A percentile compares a stretch with the other conserved stretches of the same genome.
Conservation (phyloP, 352 stramenopile genomes). For the Phytophthora melonis region DNA sequence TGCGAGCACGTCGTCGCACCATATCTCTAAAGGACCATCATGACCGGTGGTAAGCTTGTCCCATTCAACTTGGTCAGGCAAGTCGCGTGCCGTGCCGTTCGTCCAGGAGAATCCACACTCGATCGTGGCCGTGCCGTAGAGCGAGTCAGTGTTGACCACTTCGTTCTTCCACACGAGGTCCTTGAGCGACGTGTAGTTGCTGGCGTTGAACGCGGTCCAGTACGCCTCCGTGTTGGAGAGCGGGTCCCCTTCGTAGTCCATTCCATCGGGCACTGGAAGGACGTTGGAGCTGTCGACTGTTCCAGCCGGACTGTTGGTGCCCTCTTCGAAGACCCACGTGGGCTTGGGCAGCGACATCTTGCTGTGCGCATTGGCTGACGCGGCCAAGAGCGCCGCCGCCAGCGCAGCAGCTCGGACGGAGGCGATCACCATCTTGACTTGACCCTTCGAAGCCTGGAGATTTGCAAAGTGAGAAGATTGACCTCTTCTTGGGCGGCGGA, state of each 20-base stretch:
- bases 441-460: constrained; percentile 6
- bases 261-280: constrained; percentile 32
- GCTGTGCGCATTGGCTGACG: constrained; percentile 33
- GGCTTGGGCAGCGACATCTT: constrained; percentile 46
- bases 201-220: constrained; percentile 48
- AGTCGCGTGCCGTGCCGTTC: constrained; percentile 39
- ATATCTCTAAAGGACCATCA: constrained; percentile 61
- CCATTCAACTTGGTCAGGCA: constrained; percentile 53
- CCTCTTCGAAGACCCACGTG: constrained; percentile 41
- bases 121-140: constrained; percentile 38
- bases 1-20: constrained; percentile 53
- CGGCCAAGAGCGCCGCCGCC: constrained; percentile 20
- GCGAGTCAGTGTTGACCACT: constrained; percentile 43
- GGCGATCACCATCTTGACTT: constrained; percentile 18
- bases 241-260: constrained; percentile 41
- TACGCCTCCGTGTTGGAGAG: constrained; percentile 44
- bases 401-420: constrained; percentile 10
- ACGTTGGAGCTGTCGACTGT: constrained; percentile 39
- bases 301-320: constrained; percentile 37
- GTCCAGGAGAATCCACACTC: constrained; percentile 55
- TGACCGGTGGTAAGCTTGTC: constrained; percentile 47
- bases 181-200: constrained; percentile 58
- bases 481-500: background rate
- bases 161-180: constrained; percentile 47
- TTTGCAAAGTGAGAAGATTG: constrained; percentile 29